Evolutionary conservation across 345 rosid species (phyloP), one percentile per base, ranked within the genome.

Genomic region (Erodium maritimum): DNA sequence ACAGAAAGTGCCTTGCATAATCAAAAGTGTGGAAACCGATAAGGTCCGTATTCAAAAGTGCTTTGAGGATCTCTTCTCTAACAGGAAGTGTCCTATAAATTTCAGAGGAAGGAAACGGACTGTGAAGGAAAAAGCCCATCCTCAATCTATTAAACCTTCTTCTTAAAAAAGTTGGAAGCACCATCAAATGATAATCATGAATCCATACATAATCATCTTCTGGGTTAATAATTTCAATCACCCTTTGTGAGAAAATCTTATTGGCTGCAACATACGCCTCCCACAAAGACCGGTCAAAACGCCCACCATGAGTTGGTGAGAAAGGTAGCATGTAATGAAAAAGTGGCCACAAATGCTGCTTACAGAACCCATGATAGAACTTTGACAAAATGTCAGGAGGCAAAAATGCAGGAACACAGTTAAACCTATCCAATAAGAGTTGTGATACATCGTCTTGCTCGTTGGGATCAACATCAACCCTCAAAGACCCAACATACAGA

Each of bases 1-100:
- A 85, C 50, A 85, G 75, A 72, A 85, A 85, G 79, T 85, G 91
- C 18, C 98, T 77, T n/a, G 98, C 98, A 72, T 91, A 91, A 71
- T 91, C 98, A 50, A 86, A 91, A 10, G 98, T 82, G 66, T 85
- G 91, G 67, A 85, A 85, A 55, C 91, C 91, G 58, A 85, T 80
- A 54, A 85, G 82, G 65, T 85, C 91, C 0, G 88, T 65, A 69
- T 82, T 85, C 78, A 85, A 58, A 50, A 85, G 82, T 1, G 91
- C 91, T 73, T 69, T 82, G 2, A 85, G 79, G 53, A 85, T 80
- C 77, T 85, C 84, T 63, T 85, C 88, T 75, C 91, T 80, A 24
- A 85, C 91, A 6, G 91, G 88, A 48, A 85, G 67, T 1, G 88
- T 85, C 73, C 84, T 74, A 58, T 85, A 85, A 71, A 85, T 85